Base-by-base conservation (phyloP, 2,329 filamentous ascomycete species). In the Geosmithia putterillii region DNA sequence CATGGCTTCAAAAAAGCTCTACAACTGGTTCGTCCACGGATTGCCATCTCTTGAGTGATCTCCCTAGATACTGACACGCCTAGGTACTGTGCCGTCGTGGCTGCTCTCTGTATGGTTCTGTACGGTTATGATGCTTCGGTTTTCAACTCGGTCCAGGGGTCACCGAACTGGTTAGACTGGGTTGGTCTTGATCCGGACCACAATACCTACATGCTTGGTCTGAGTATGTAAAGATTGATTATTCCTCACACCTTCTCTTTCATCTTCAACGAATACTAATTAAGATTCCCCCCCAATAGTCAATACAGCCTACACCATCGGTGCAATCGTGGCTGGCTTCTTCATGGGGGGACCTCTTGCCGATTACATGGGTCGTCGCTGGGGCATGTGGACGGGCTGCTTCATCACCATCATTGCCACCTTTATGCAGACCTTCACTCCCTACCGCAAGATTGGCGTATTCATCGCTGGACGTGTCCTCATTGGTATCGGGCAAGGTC, bases 111-210 rank as follows among this genome's bases (percentile, higher is more conserved):
- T 58, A 85, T 85, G 81, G 79, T 84, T 19, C 68, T 86, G 38
- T 85, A 84, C 56, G 81, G 81, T 45, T 85, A 85, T 56, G 81
- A 85, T 69, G 79, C 81, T 2, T 82, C 79, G 34, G 80, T 83
- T 40, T 86, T 79, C 67, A 86, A 86, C 57, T 79, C 80, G 5
- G 73, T 83, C 6, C 81, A 83, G 58, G 77, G 75, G 25, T 83
- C 78, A 1, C 58, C 74, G 14, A 73, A 84, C 56, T 86, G 81
- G 81, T 62, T 77, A 12, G 64, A 63, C 17, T 85, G 72, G 63
- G 83, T 83, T 59, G 65, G 79, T 51, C 54, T 71, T 41, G 56
- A 69, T 45, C 43, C 54, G 7, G 59, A 66, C 46, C 51, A 46
- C n/a, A 65, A 70, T 47, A 59, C 61, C 22, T 65, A 71, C 47